These are phyloP conservation scores for Taiwanofungus camphoratus DNA, from an alignment of 1,284 basidiomycete species.

Conservation along the genomic window DNA sequence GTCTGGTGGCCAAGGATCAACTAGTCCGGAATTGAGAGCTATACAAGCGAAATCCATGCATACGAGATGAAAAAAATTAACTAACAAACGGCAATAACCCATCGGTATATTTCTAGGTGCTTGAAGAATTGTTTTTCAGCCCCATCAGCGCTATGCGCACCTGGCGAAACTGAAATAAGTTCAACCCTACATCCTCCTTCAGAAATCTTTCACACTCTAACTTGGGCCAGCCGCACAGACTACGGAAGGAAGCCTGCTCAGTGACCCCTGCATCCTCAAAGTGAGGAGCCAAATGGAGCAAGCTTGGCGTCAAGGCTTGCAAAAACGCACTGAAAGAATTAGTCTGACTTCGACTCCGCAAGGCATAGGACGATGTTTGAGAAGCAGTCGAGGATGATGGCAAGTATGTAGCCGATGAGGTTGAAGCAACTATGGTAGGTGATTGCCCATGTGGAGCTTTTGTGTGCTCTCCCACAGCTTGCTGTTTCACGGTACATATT, in stretches of 20 bases:
- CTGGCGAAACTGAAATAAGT: background rate
- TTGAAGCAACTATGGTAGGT: background rate
- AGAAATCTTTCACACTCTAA: background rate
- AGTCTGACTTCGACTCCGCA: background rate
- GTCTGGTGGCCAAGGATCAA: too few relatives aligned
- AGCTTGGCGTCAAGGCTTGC: background rate
- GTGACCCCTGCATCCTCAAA: background rate
- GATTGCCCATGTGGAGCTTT: background rate
- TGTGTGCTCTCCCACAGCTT: too few relatives aligned
- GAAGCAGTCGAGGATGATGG: background rate
- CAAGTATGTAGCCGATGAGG: background rate
- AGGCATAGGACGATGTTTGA: background rate
- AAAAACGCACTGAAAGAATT: background rate
- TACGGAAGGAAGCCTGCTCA: background rate
- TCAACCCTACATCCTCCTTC: background rate
- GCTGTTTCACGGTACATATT: too few relatives aligned
- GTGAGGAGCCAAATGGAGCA: background rate
- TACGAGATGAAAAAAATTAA: too few relatives aligned
- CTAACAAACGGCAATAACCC: too few relatives aligned
- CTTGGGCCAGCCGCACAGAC: background rate
- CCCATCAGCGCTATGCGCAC: background rate
- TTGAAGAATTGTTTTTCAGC: too few relatives aligned
- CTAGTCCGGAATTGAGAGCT: too few relatives aligned
- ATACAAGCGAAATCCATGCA: too few relatives aligned
- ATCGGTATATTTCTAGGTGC: too few relatives aligned